Percentiles rank a stretch among this genome's conserved stretches.
Evolutionary conservation across 176 grass and related monocot genomes (phyloP).

Genomic region (Themeda triandra): DNA sequence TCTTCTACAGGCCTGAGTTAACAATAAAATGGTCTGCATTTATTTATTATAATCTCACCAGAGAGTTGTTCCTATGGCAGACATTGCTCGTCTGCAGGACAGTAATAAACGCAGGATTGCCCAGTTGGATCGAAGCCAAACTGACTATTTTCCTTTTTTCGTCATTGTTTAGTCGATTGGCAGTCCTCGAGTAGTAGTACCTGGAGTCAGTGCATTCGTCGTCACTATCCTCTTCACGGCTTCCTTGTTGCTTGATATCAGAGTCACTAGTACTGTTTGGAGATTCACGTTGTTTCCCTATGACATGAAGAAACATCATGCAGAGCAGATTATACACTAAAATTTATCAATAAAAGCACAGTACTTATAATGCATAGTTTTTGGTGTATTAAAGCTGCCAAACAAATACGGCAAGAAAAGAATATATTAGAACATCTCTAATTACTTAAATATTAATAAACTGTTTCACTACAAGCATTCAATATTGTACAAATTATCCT

Average conservation of each 20-base stretch:
- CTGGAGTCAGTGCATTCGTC: background rate
- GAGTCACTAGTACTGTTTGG: background rate
- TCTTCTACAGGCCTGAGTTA: background rate
- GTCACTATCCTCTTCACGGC: slow-evolving; percentile 17
- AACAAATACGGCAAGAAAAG: background rate
- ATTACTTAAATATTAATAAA: background rate
- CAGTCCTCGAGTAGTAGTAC: slow-evolving; percentile 6
- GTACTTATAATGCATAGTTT: background rate
- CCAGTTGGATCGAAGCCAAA: background rate
- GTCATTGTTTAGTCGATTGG: background rate
- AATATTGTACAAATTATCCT: background rate
- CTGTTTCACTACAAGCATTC: background rate
- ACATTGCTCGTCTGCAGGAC: slow-evolving; percentile 13
- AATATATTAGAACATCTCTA: background rate
- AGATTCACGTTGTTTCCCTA: slow-evolving; percentile 10
- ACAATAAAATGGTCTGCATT: background rate
- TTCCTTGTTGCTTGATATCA: slow-evolving; percentile 6
- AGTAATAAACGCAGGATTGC: slow-evolving; percentile 46
- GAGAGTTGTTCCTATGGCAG: background rate
- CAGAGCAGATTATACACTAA: background rate
- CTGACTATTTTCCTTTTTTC: slow-evolving; percentile 8
- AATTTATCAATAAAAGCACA: background rate
- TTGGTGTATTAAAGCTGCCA: background rate
- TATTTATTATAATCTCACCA: slow-evolving; percentile 24
- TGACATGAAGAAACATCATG: background rate